These are phyloP conservation scores for Trifolium dubium DNA, from an alignment of 306 rosid species.

Conservation along the genomic window DNA sequence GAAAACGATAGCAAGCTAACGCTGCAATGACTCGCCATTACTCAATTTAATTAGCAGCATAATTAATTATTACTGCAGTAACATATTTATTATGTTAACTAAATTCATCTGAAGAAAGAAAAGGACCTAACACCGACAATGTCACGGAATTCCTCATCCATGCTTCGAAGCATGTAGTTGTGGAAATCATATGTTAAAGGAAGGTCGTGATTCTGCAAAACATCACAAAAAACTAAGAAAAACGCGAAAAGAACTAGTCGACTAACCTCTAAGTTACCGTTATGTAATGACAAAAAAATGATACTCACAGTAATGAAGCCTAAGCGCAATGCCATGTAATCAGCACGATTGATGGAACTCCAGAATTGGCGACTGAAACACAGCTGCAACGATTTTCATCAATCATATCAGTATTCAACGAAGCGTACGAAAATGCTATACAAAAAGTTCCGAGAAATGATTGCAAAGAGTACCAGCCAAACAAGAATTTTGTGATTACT, in stretches of 20 bases:
- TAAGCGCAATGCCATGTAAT: conserved; percentile 89
- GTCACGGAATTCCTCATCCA: conserved; percentile 93
- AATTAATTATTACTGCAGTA: conserved; percentile 20
- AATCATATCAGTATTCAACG: conserved; percentile 7
- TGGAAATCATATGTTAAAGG: conserved; percentile 85
- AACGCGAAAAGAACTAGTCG: neutral
- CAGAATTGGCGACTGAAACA: conserved; percentile 96
- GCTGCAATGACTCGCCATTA: neutral
- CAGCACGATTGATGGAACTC: conserved; percentile 84
- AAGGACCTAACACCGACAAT: conserved; percentile 85
- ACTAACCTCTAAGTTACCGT: neutral
- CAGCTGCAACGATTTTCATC: conserved; percentile 61
- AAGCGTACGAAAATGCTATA: conserved; percentile 11
- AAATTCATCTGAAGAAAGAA: conserved; percentile 27
- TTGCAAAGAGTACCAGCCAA: conserved; percentile 80
- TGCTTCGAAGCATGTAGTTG: conserved; percentile 92
- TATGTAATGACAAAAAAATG: conserved; percentile 28
- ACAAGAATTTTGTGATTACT: conserved; percentile 75
- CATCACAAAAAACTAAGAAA: conserved; percentile 40
- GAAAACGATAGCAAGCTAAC: neutral
- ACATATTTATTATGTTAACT: conserved; percentile 4
- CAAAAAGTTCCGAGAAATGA: conserved; percentile 2
- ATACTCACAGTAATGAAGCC: conserved; percentile 81
- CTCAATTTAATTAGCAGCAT: conserved; percentile 13
- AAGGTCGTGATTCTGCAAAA: conserved; percentile 71